These are phyloP conservation scores for Colletotrichum sp. DNA, from an alignment of 2,329 filamentous ascomycete genomes.

Conservation along the genomic window DNA sequence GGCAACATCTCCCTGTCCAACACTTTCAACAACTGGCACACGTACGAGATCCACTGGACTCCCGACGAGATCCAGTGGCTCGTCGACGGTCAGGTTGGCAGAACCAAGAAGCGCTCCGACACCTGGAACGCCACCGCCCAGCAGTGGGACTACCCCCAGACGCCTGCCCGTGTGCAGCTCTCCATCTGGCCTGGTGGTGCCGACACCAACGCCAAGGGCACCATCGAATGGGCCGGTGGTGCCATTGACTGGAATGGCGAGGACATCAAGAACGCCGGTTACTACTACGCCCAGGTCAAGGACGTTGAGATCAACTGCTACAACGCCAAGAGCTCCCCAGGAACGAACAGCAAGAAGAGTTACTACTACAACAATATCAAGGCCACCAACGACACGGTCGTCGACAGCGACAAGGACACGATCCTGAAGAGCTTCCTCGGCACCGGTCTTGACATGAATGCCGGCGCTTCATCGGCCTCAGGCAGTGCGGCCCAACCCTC, in stretches of 20 bases:
- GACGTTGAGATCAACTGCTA: conserved; percentile 88
- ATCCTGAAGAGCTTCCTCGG: conserved; percentile 79
- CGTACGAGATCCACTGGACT: conserved; percentile 93
- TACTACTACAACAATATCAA: conserved; percentile 75
- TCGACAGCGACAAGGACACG: conserved; percentile 76
- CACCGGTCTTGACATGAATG: conserved; percentile 77
- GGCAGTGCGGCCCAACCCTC: conserved; percentile 16
- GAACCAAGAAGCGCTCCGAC: conserved; percentile 74
- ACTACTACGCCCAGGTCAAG: conserved; percentile 84
- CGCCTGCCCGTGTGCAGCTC: conserved; percentile 86
- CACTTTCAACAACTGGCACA: conserved; percentile 81
- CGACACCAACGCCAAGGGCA: conserved; percentile 78
- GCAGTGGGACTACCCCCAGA: conserved; percentile 89
- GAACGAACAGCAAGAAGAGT: conserved; percentile 69
- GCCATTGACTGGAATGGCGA: conserved; percentile 82
- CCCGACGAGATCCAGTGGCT: conserved; percentile 87
- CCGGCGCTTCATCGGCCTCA: conserved; percentile 31
- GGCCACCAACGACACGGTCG: conserved; percentile 78
- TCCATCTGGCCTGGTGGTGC: conserved; percentile 96
- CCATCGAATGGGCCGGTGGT: conserved; percentile 90
- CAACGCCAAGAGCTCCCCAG: conserved; percentile 64
- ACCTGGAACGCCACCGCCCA: conserved; percentile 88
- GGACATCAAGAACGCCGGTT: conserved; percentile 82
- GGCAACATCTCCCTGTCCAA: conserved; percentile 72
- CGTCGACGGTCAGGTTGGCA: conserved; percentile 79